A percentile compares a stretch with the other conserved stretches of the same genome.
Conservation (phyloP, 2,329 filamentous ascomycete genomes). For the Ceratocystis cacaofunesta region DNA sequence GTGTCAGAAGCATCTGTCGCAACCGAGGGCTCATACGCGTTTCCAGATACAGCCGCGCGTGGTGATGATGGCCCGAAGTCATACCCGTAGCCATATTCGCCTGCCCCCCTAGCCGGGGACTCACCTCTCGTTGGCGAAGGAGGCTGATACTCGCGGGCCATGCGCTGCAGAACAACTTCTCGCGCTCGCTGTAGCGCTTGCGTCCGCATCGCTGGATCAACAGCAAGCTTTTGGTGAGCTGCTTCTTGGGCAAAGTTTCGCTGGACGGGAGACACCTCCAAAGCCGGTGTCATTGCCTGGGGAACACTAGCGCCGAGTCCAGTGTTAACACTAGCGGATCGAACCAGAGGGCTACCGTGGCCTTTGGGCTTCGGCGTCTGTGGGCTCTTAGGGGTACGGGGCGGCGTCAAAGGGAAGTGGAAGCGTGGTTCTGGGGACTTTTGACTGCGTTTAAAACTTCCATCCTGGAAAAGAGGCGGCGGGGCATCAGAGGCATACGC, state of each 20-base stretch:
- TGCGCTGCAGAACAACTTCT: conserved; percentile 44
- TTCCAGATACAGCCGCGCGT: background rate
- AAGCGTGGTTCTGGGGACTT: conserved; percentile 2
- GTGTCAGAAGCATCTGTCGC: background rate
- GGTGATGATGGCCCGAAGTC: background rate
- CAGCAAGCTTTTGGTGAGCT: conserved; percentile 39
- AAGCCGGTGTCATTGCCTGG: conserved; percentile 21
- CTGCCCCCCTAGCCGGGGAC: background rate
- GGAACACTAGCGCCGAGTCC: background rate
- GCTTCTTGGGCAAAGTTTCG: conserved; percentile 43
- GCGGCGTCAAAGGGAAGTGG: conserved; percentile 3
- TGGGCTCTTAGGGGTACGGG: background rate
- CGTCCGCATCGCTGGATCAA: conserved; percentile 40
- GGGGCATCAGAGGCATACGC: background rate
- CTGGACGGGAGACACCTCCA: conserved; percentile 41
- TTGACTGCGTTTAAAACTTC: background rate
- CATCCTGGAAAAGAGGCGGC: background rate
- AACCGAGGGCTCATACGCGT: background rate
- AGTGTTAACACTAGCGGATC: background rate
- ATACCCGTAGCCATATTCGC: background rate
- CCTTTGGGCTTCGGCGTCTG: background rate
- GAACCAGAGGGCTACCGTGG: background rate
- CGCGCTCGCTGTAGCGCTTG: conserved; percentile 44
- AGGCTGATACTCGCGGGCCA: conserved; percentile 34
- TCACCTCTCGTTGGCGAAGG: background rate